These are phyloP conservation scores for button mushroom (Agaricus bisporus) DNA, from an alignment of 768 basidiomycete genomes.

Conservation along the genomic window DNA sequence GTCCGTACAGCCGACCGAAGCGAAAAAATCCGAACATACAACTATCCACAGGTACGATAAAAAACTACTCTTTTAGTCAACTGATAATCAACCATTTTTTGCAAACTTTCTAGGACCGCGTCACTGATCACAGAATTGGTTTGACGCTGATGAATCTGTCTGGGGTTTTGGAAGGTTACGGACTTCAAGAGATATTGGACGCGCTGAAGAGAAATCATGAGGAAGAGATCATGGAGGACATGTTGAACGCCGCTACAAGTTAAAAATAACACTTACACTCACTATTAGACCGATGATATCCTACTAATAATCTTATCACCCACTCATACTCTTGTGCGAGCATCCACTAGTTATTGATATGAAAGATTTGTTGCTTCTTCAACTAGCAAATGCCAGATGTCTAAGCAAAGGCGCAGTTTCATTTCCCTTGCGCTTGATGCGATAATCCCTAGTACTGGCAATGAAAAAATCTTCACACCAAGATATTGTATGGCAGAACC, in stretches of 20 bases:
- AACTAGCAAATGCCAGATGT: too few relatives aligned
- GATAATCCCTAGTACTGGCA: too few relatives aligned
- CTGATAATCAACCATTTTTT: too few relatives aligned
- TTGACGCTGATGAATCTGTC: conserved; percentile 64
- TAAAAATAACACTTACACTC: neutral
- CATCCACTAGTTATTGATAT: too few relatives aligned
- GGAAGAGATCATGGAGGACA: conserved; percentile 50
- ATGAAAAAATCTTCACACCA: neutral
- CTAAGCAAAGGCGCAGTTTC: too few relatives aligned
- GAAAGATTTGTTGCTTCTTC: too few relatives aligned
- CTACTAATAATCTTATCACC: too few relatives aligned
- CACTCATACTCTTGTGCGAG: too few relatives aligned
- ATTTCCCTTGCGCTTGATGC: too few relatives aligned
- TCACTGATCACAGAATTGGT: conserved; percentile 90
- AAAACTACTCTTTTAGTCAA: too few relatives aligned
- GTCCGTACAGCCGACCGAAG: conserved; percentile 81
- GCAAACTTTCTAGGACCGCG: conserved; percentile 55
- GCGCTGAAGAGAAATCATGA: conserved; percentile 51
- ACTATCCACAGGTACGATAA: conserved; percentile 69
- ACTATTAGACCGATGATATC: neutral
- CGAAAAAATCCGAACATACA: conserved; percentile 96
- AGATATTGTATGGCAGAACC: conserved; percentile 15
- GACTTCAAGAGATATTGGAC: conserved; percentile 49
- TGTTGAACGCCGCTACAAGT: conserved; percentile 23
- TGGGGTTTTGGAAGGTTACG: conserved; percentile 63